Base-by-base conservation (phyloP, 2,329 filamentous ascomycete genomes). In the Colletotrichum falcatum region DNA sequence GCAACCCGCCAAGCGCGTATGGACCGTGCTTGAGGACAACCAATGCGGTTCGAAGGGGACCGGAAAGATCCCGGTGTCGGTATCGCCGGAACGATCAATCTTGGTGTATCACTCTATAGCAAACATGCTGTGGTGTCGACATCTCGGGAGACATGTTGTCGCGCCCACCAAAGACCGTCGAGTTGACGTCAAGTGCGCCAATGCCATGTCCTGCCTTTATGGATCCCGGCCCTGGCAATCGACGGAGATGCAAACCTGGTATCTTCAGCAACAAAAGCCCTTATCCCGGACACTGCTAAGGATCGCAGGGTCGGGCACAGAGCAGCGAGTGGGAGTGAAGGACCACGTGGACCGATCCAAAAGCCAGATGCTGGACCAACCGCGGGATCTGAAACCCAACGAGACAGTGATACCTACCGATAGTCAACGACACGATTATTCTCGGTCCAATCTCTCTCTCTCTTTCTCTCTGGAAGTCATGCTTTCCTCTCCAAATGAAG, bases 171-270 rank as follows among this genome's bases (percentile, higher is more conserved):
- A 37, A 65, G 16, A 59, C 30, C 39, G 33, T 46, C 28, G 20
- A 20, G 16, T 46, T 48, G 33, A 23, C 37, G 23, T 48, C 14
- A 7, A 39, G 39, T 18, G 26, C 59, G 23, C 44, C 42, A 39
- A 55, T 51, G 42, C 56, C 49, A 56, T 44, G 26, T 28, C 8
- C 7, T 20, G 8, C 51, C 20, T 18, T 2, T 5, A 33, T 44
- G 16, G 48, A 61, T 55, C 62, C 66, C 35, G 33, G 49, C 20
- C 58, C 63, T 53, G 44, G 56, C 35, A 66, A 16, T 61, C 39
- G 30, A 64, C 28, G 56, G 42, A 61, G 56, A 61, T 51, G 56
- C 56, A 67, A 62, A 59, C 64, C 56, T 62, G 42, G 67, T 58
- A 26, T 62, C 35, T 60, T 44, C 33, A 18, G 49, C 16, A 12